Base-by-base conservation (phyloP, 2,329 filamentous ascomycete species). In the Diaporthe aspalathi region DNA sequence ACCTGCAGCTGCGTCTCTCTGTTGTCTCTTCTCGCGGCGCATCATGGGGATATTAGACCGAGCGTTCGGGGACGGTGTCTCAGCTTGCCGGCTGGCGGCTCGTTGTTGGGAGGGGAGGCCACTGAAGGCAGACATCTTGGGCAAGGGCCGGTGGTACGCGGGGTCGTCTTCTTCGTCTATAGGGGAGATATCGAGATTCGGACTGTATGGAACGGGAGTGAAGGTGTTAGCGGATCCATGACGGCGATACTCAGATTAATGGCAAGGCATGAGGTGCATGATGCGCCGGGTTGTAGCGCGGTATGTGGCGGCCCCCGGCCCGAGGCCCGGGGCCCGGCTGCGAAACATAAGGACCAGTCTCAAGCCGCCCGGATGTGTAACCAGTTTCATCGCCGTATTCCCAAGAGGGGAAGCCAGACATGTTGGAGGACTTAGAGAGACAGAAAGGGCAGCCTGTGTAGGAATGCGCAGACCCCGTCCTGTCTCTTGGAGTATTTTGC, bases 1-100 rank as follows among this genome's bases (percentile, higher is more conserved):
- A 52, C n/a, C 68, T 32, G 53, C 67, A 40, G 53, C 67, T 52
- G 74, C 29, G 8, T 84, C 82, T 27, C 83, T 83, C 68, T 83
- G 82, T 75, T 84, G 83, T 38, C 83, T 82, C 47, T 83, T 84
- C 72, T 87, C 84, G 54, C 85, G 85, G 50, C 86, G 87, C 83
- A 88, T 84, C 76, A 80, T 84, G 27, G 86, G 85, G 67, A 89
- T 88, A 71, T 83, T 86, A 73, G 81, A 84, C 62, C 79, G 80
- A 63, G 74, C 71, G 47, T 77, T 76, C 43, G 74, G 79, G 32
- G 74, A 43, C 67, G 76, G 38, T n/a, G 62, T 50, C 24, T 56
- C 47, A n/a, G 27, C 50, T 29, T 68, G 56, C 16, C 71, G 67
- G 74, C 71, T 54, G 73, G 72, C 20, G 73, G 74, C 29, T 24